Evolutionary conservation across 2,329 filamentous ascomycete species (phyloP).

Genomic region (Pseudopithomyces chartarum): DNA sequence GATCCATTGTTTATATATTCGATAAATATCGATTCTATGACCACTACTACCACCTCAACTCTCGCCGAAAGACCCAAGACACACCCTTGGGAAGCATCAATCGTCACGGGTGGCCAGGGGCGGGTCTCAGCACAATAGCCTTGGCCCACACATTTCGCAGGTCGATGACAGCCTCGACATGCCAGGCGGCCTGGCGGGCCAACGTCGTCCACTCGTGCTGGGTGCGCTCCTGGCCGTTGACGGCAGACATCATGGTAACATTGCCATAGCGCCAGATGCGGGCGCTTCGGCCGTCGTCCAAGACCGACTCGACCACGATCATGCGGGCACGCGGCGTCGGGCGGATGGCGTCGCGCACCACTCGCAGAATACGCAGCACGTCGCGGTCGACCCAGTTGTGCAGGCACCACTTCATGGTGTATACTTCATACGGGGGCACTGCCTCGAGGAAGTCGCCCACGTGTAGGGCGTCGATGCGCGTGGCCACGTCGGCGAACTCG

Average conservation of each 20-base stretch:
- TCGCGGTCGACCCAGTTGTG: slow-evolving; percentile 50
- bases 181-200: slow-evolving; percentile 38
- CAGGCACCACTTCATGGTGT: slow-evolving; percentile 50
- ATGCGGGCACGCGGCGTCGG: slow-evolving; percentile 31
- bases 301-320: slow-evolving; percentile 47
- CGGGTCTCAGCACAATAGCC: background rate
- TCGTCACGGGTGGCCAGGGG: too few species aligned
- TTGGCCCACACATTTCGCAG: slow-evolving; percentile 26
- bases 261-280: slow-evolving; percentile 48
- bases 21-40: too few species aligned
- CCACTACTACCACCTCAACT: too few species aligned
- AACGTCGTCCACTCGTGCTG: slow-evolving; percentile 37
- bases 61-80: too few species aligned
- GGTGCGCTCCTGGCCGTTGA: slow-evolving; percentile 38
- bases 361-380: slow-evolving; percentile 32
- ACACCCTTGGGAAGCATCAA: too few species aligned
- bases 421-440: slow-evolving; percentile 40
- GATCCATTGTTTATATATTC: too few species aligned
- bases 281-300: slow-evolving; percentile 34
- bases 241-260: slow-evolving; percentile 50
- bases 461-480: slow-evolving; percentile 29
- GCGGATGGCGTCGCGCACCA: slow-evolving; percentile 39
- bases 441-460: slow-evolving; percentile 48
- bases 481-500: slow-evolving; percentile 39
- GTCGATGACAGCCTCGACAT: slow-evolving; percentile 17